Conservation (phyloP, 192 early-diverging fungal genomes). For the Endogone sp. region DNA sequence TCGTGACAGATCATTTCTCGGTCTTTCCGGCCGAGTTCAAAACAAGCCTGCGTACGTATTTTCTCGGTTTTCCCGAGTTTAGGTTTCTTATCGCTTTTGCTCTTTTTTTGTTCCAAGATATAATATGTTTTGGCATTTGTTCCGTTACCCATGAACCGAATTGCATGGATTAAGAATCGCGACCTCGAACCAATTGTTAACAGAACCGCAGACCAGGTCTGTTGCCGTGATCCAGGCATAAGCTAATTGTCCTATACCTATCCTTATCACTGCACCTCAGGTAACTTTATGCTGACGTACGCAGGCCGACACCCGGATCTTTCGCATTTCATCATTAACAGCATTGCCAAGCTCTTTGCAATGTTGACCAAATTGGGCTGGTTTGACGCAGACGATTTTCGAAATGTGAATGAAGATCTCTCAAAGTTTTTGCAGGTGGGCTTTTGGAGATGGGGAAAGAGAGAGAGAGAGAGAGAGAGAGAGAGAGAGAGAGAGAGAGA, state of each 20-base stretch:
- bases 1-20: conserved; percentile 58
- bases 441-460: conserved; percentile 15
- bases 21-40: conserved; percentile 46
- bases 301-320: conserved; percentile 50
- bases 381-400: conserved; percentile 69
- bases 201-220: neutral
- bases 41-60: conserved; percentile 47
- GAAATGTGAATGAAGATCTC: conserved; percentile 44
- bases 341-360: conserved; percentile 57
- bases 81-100: neutral
- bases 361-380: conserved; percentile 67
- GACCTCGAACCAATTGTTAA: neutral
- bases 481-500: conserved; percentile 7
- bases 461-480: conserved; percentile 7
- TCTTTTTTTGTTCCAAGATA: neutral
- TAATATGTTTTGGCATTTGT: neutral
- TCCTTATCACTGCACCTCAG: conserved; percentile 21
- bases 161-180: neutral
- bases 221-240: neutral
- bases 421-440: conserved; percentile 55
- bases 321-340: conserved; percentile 53
- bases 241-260: conserved; percentile 16
- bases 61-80: too few species aligned
- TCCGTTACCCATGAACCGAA: too few species aligned
- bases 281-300: conserved; percentile 59